Base-by-base conservation (phyloP, 495 filamentous ascomycete genomes). In the Staphylotrichum longicolle region DNA sequence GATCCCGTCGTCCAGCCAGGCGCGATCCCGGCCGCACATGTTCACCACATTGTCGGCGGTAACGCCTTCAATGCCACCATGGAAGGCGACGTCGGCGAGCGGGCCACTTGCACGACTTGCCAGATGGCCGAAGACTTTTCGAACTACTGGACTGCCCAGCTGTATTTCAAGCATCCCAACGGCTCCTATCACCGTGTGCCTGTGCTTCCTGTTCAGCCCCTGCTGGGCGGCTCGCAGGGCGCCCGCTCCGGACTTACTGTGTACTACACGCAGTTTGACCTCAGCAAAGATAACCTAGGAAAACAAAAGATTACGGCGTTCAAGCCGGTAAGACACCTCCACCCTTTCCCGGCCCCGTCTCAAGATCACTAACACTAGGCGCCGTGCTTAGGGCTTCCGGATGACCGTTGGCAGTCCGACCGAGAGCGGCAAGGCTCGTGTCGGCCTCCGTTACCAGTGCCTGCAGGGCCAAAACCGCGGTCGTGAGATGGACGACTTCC, bases 101-200 rank as follows among this genome's bases (percentile, higher is more conserved):
- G 72, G 52, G 76, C 68, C 10, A 76, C 63, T 15, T 70, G 68
- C 51, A 70, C 68, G 5, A 70, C 68, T 5, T 70, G 68, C 63
- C 60, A 65, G 34, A 63, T 70, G 57, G 33, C 63, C 11, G 68
- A 70, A 14, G 65, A 70, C 39, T 66, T 68, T 41, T 68, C 66
- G 57, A 70, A 70, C 58, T 70, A 77, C 62, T 77, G 75, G 75
- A 79, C 77, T 0, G 78, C 78, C 41, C 66, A 67, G 1, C 64
- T 81, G 67, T 82, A 75, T 71, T 82, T 82, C 67, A 72, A 72
- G 63, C 72, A 80, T 59, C 70, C 75, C 41, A 82, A 82, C 64
- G 79, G 78, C 44, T 74, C 70, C 39, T 81, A 76, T 61, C 67
- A 74, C 62, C 70, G 69, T 41, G 76, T 80, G 2, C 70, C 73